Base-by-base conservation (phyloP, 2,329 filamentous ascomycete genomes). In the Ophiobolus disseminans region DNA sequence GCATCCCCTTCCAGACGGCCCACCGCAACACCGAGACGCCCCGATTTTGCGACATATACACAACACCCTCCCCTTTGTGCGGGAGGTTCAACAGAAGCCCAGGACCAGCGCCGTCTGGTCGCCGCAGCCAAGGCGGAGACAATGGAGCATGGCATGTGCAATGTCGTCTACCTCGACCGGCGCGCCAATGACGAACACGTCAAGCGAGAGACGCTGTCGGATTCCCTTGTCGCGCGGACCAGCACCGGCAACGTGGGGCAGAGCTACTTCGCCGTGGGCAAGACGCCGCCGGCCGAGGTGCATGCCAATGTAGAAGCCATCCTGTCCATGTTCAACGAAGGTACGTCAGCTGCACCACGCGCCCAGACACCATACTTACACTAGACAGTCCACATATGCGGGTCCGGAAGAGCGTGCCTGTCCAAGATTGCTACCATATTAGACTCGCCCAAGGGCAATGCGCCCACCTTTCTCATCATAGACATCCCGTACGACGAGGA, bases 141-240 rank as follows among this genome's bases (percentile, higher is more conserved):
- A 42, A 76, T 76, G 74, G 73, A 75, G 48, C 72, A 75, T 72
- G 73, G 73, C 60, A 68, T 71, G 48, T 76, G 74, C 65, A 75
- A 75, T 62, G 68, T 76, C 41, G 73, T 76, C 50, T 76, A 76
- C 66, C 64, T 76, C 53, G 73, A 76, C 60, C 69, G 74, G 40
- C 70, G 73, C 44, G 73, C 73, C 50, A 68, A 73, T 55, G 72
- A 74, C 50, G 72, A 73, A 55, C 63, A 71, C 54, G 71, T 75
- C 32, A 65, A 65, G 32, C 65, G 66, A 46, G 70, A 74, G 45
- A 66, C 64, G 40, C 57, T 73, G 52, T 68, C 68, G 39, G 63
- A 60, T 40, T 71, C 68, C 16, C 58, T 70, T 14, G 66, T 63
- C 21, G 68, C 67, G 20, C 54, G 66, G 31, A 69, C 63, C 5